Evolutionary conservation across 2,329 filamentous ascomycete species (phyloP), one percentile per base, ranked within the genome.

Genomic region (Fonsecaea pugnacius): DNA sequence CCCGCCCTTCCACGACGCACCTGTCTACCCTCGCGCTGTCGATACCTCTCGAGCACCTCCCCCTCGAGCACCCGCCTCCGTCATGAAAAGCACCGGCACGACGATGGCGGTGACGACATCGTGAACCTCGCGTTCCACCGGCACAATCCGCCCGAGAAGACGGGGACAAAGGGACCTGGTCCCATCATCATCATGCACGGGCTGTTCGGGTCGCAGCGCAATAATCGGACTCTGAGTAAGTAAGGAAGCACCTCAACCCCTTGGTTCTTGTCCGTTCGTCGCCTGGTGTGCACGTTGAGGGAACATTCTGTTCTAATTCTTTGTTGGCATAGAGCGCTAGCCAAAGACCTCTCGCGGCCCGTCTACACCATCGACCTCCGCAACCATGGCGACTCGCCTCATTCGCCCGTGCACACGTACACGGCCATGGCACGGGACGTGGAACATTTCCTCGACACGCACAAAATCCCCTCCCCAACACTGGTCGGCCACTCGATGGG

Each of bases 401-500:
- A 97, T 77, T 77, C 87, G 58, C 79, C 82, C 0, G 82, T 81
- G 1, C 95, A 98, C 76, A 89, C 94, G 78, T 98, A 98, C 76
- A 76, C 78, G 1, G 84, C 87, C 51, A 92, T 98, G 85, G 91
- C 94, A 4, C 85, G 88, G 69, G 94, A 98, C 72, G 87, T 97
- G 10, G 86, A 89, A 60, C 82, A 84, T 51, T 98, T 98, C 76
- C 89, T 98, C 62, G 72, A 82, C 4, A 79, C 90, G 60, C 89
- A 96, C 75, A 80, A 89, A 30, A 82, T 88, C 4, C 79, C 84
- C 51, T 80, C 90, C 32, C 83, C 89, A 1, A 92, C 90, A 0
- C 79, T 98, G 32, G 95, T 98, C 72, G 94, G 94, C 0, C 95
- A 98, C 78, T 96, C 92, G 1, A 98, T 98, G 94, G 94, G 95